These are phyloP conservation scores for Cinnamomum micranthum DNA, from an alignment of 164 flowering plant genomes.

Conservation along the genomic window DNA sequence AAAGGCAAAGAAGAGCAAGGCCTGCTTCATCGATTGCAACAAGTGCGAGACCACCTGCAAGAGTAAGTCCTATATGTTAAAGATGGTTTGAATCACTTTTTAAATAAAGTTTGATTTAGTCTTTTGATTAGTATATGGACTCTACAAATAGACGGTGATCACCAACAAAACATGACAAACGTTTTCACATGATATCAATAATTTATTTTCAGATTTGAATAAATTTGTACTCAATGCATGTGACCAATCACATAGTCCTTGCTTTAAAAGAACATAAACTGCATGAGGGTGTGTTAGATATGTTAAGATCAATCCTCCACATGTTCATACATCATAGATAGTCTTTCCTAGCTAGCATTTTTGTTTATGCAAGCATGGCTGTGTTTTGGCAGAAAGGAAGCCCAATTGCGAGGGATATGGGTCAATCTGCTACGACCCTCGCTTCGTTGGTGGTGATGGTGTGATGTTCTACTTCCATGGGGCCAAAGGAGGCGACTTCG, in stretches of 20 bases:
- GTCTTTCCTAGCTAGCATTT: not conserved
- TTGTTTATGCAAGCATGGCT: not conserved
- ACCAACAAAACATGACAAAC: no score
- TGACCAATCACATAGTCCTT: not conserved
- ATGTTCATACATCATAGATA: not conserved
- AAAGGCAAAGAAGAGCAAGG: constrained; percentile 46
- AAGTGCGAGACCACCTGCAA: constrained; percentile 67
- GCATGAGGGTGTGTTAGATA: not conserved
- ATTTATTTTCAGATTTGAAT: not conserved
- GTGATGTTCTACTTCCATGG: constrained; percentile 82
- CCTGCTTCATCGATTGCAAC: constrained; percentile 55
- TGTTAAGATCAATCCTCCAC: not conserved
- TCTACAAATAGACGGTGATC: no score
- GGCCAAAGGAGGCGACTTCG: constrained; percentile 54
- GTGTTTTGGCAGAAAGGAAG: constrained; percentile 28
- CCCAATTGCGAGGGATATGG: constrained; percentile 66
- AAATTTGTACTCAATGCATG: not conserved
- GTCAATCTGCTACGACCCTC: constrained; percentile 61
- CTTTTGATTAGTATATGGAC: not conserved
- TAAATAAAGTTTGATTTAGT: not conserved
- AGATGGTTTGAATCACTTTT: no score
- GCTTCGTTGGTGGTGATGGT: constrained; percentile 77
- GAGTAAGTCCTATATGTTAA: constrained; percentile 28
- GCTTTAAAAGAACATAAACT: not conserved
- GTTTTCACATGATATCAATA: not conserved